Evolutionary conservation across 2,329 filamentous ascomycete species (phyloP).

Genomic region (Penicillium rolfsii): DNA sequence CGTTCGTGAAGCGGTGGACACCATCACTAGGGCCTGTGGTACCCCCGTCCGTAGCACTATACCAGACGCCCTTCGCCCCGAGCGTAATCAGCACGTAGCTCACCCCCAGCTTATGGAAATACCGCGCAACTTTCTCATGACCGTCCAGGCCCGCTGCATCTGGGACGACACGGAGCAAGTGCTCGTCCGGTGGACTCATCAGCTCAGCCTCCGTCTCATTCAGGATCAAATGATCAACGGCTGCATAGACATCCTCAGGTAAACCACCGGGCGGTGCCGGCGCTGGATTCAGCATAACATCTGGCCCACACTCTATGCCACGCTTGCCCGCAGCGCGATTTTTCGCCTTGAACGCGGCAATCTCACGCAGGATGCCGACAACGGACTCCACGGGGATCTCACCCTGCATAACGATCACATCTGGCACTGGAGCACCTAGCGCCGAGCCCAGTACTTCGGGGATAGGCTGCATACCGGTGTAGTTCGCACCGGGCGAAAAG

Average conservation of each 20-base stretch:
- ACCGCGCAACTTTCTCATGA: slow-evolving; percentile 58
- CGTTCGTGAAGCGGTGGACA: slow-evolving; percentile 36
- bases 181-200: slow-evolving; percentile 59
- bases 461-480: slow-evolving; percentile 47
- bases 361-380: slow-evolving; percentile 58
- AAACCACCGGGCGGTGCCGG: slow-evolving; percentile 76
- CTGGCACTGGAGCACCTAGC: slow-evolving; percentile 52
- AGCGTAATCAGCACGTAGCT: slow-evolving; percentile 81
- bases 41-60: slow-evolving; percentile 58
- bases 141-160: slow-evolving; percentile 48
- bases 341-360: slow-evolving; percentile 42
- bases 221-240: slow-evolving; percentile 77
- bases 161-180: slow-evolving; percentile 33
- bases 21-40: slow-evolving; percentile 46
- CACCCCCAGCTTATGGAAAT: slow-evolving; percentile 72
- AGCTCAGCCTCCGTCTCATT: slow-evolving; percentile 89
- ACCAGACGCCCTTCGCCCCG: slow-evolving; percentile 74
- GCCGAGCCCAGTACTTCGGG: slow-evolving; percentile 44
- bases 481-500: slow-evolving; percentile 72
- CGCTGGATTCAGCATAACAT: slow-evolving; percentile 83
- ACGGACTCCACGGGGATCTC: slow-evolving; percentile 72
- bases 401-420: slow-evolving; percentile 75
- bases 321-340: slow-evolving; percentile 47
- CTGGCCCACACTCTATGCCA: slow-evolving; percentile 49
- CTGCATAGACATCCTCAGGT: slow-evolving; percentile 66